These are phyloP conservation scores for Haplosporangium sp. DNA, from an alignment of 371 early-diverging fungal species.

Conservation along the genomic window DNA sequence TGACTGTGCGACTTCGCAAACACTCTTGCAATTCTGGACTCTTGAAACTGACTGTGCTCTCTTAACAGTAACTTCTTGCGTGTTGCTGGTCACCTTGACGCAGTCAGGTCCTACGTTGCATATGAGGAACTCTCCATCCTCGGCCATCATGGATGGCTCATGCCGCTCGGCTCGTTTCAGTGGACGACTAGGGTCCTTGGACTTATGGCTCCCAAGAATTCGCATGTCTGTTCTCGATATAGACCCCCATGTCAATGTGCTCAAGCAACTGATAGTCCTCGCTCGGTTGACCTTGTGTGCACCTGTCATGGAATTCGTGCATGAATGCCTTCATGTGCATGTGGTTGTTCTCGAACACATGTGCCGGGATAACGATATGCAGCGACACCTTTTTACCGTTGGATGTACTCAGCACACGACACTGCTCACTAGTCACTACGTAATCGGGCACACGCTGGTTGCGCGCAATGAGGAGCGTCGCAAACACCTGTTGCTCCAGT, in stretches of 20 bases:
- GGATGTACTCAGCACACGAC: too few relatives aligned
- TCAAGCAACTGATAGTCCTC: not conserved
- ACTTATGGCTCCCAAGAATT: slow-evolving; percentile 14
- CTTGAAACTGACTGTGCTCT: too few relatives aligned
- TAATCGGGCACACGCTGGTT: not conserved
- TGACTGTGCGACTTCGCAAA: too few relatives aligned
- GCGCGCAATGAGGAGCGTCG: not conserved
- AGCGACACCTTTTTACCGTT: not conserved
- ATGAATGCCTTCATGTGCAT: slow-evolving; percentile 8
- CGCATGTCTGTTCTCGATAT: slow-evolving; percentile 13
- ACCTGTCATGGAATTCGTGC: not conserved
- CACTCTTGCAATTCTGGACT: too few relatives aligned
- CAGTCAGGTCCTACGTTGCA: slow-evolving; percentile 9
- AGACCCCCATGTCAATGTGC: slow-evolving; percentile 10
- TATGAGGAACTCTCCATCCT: slow-evolving; percentile 17
- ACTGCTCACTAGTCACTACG: not conserved
- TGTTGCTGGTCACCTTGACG: too few relatives aligned
- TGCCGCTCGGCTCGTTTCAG: slow-evolving; percentile 15
- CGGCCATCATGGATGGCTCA: slow-evolving; percentile 10
- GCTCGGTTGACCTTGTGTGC: not conserved
- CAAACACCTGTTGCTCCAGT: not conserved
- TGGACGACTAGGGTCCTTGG: slow-evolving; percentile 8
- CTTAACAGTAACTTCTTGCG: too few relatives aligned
- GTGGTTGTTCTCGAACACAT: slow-evolving; percentile 19
- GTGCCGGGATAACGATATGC: slow-evolving; percentile 4